These are phyloP conservation scores for Pelargonium nanum DNA, from an alignment of 345 rosid species.

Conservation along the genomic window DNA sequence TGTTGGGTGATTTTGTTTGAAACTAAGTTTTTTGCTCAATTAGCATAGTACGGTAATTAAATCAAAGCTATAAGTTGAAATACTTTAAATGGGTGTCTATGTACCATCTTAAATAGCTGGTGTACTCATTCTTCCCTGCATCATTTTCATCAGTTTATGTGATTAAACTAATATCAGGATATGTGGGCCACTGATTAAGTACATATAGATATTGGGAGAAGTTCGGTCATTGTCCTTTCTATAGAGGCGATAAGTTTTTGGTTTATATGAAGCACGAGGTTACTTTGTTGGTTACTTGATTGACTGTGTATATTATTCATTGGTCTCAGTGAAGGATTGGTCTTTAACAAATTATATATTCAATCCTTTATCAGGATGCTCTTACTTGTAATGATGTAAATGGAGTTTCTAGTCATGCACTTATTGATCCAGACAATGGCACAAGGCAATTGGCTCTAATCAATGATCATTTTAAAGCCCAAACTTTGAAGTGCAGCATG, in stretches of 20 bases:
- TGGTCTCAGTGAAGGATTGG: neutral
- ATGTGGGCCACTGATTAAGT: neutral
- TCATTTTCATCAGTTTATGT: neutral
- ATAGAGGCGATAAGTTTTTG: neutral
- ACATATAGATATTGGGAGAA: neutral
- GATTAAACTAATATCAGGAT: neutral
- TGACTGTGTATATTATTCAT: neutral
- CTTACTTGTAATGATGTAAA: constrained; percentile 25
- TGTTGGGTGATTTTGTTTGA: neutral
- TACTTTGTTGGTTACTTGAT: neutral
- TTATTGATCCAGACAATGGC: constrained; percentile 30
- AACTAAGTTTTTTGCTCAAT: neutral
- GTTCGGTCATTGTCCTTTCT: neutral
- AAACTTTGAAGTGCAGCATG: constrained; percentile 74
- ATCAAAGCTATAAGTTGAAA: neutral
- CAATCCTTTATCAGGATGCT: constrained; percentile 36
- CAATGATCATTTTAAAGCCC: constrained; percentile 54
- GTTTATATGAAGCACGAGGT: no score
- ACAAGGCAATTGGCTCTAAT: constrained; percentile 36
- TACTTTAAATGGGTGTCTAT: neutral
- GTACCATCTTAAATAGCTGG: neutral
- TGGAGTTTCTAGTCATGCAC: constrained; percentile 29
- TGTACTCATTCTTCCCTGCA: neutral
- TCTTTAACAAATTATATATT: neutral
- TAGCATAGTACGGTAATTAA: neutral